Base-by-base conservation (phyloP, 2,329 filamentous ascomycete genomes). In the Scopulariopsis brevicaulis region DNA sequence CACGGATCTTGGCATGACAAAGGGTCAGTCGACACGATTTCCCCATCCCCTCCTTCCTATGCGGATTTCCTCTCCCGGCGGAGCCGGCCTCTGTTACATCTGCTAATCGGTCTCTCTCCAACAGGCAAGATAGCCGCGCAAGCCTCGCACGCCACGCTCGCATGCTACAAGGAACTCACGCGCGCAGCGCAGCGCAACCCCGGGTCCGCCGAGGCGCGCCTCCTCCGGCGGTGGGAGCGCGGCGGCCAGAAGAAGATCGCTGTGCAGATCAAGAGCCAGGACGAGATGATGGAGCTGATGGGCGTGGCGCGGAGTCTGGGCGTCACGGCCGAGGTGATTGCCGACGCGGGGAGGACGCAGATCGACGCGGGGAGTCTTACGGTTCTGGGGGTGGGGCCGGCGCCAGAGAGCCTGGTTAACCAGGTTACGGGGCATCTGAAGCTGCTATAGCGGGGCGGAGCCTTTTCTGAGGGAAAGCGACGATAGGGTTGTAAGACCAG, bases 71-170 rank as follows among this genome's bases (percentile, higher is more conserved):
- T 37, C 34, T 7, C 34, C 34, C 34, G 34, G 34, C 34, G 34
- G 34, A 14, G 34, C 34, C 46, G 11, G 4, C 22, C 37, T 22
- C 37, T 20, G 46, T 53, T 28, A 8, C 37, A 12, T 28, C 18
- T 53, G 53, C 34, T 50, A 10, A n/a, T 37, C 43, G 14, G 54
- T 24, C 24, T 20, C 46, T 20, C 46, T 14, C 20, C 8, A 22
- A 24, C 14, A 96, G 93, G 93, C 66, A 99, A 99, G 79, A 96
- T 97, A 66, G 94, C 90, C 59, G 94, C 94, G 8, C 94, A 97
- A 74, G 93, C 89, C 74, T 89, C 87, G 55, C 94, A 97, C 73
- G 94, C 94, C n/a, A 96, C 93, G 3, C 85, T 99, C 59, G 92
- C 93, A 58, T 97, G 93, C 81, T 99, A 96, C 84, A 97, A 96